phyloP scores from a whole-genome alignment of 441 rosid species.

The Melastoma candidum region DNA sequence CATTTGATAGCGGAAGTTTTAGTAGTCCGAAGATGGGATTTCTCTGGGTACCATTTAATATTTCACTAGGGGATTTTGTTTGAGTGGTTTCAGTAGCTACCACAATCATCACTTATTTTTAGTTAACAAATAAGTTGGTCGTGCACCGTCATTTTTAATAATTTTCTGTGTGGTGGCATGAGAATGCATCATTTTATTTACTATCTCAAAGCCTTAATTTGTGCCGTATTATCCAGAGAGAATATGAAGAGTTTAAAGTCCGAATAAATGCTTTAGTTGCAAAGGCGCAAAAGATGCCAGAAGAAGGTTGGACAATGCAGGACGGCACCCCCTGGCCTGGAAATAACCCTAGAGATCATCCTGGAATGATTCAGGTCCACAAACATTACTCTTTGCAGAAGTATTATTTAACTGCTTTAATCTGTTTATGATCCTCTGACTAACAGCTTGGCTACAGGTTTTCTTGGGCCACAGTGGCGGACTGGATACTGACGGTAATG shows the following conservation, averaged over 20 bases:
- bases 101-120: no score
- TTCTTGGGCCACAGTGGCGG: constrained; percentile 97
- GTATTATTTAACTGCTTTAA: constrained; percentile 15
- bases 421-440: background rate
- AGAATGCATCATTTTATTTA: background rate
- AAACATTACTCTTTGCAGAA: no score
- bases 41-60: no score
- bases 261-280: constrained; percentile 95
- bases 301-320: constrained; percentile 99
- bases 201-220: background rate
- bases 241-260: constrained; percentile 97
- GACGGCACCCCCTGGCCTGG: constrained; percentile 99
- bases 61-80: no score
- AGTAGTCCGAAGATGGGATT: no score
- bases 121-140: no score
- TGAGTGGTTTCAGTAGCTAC: no score
- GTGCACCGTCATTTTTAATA: no score
- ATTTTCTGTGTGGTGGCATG: no score
- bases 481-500: constrained; percentile 94
- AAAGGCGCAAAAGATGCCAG: constrained; percentile 95
- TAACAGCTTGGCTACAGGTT: constrained; percentile 36
- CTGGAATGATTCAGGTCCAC: constrained; percentile 88
- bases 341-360: constrained; percentile 93
- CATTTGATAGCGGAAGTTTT: no score
- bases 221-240: constrained; percentile 44